Percentiles rank a stretch among this genome's conserved stretches.
These are phyloP conservation scores for Annulohypoxylon moriforme DNA, from an alignment of 495 filamentous ascomycete species.

Conservation along the genomic window DNA sequence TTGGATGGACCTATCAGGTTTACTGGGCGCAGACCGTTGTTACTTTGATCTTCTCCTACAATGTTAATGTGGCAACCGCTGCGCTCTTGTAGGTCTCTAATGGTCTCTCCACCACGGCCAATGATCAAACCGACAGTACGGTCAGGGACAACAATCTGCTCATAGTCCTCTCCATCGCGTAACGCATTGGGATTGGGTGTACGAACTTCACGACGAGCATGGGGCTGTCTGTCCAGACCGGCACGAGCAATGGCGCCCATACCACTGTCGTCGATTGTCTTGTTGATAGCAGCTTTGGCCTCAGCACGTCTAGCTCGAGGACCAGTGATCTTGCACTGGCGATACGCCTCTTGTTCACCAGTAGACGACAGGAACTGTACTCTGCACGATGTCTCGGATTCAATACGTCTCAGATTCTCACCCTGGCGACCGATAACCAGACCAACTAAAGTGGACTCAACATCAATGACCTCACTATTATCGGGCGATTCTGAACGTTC, in stretches of 20 bases:
- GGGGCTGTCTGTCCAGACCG: constrained; percentile 48
- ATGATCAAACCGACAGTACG: constrained; percentile 87
- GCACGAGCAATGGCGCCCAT: constrained; percentile 64
- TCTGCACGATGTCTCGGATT: constrained; percentile 76
- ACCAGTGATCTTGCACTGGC: constrained; percentile 82
- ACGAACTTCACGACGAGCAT: constrained; percentile 29
- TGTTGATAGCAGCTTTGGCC: constrained; percentile 79
- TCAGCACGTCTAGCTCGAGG: constrained; percentile 70
- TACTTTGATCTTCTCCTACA: constrained; percentile 84
- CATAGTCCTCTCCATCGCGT: constrained; percentile 76
- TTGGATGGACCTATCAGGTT: constrained; percentile 80
- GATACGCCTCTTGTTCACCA: constrained; percentile 70
- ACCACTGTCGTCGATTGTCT: constrained; percentile 84
- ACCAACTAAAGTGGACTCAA: constrained; percentile 81
- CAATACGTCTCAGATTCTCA: constrained; percentile 82
- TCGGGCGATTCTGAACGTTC: constrained; percentile 76
- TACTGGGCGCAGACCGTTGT: constrained; percentile 83
- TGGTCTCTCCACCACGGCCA: constrained; percentile 85
- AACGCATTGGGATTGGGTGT: constrained; percentile 55
- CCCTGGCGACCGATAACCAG: constrained; percentile 86
- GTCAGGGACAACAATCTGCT: constrained; percentile 91
- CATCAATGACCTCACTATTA: constrained; percentile 75
- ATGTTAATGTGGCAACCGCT: constrained; percentile 91
- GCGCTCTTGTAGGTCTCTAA: constrained; percentile 87
- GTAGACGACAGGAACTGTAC: constrained; percentile 85